Evolutionary conservation across 352 stramenopile species (phyloP).

Genomic region (Globisporangium ultimum): DNA sequence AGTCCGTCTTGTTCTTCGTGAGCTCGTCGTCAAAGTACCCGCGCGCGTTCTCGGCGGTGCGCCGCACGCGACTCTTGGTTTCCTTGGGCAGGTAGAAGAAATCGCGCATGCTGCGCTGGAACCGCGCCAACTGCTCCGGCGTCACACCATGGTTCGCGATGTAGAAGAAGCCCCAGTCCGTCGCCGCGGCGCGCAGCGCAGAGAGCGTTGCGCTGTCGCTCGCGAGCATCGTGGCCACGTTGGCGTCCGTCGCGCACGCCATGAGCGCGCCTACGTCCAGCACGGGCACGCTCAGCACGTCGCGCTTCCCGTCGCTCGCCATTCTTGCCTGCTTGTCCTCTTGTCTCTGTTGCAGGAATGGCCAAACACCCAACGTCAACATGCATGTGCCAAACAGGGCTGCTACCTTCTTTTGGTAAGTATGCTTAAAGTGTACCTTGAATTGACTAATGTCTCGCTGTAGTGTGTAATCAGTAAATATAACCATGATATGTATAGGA

Average conservation of each 20-base stretch:
- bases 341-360: too few relatives aligned
- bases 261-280: conserved; percentile 54
- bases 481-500: too few relatives aligned
- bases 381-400: too few relatives aligned
- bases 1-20: conserved; percentile 92
- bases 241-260: conserved; percentile 23
- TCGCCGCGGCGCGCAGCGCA: conserved; percentile 47
- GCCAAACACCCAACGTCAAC: too few relatives aligned
- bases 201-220: conserved; percentile 29
- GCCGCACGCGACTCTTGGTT: conserved; percentile 54
- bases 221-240: conserved; percentile 29
- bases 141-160: conserved; percentile 80
- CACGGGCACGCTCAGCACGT: conserved; percentile 26
- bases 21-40: conserved; percentile 94
- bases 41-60: conserved; percentile 77
- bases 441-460: too few relatives aligned
- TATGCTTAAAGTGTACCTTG: too few relatives aligned
- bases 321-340: too few relatives aligned
- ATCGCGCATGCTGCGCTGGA: conserved; percentile 54
- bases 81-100: conserved; percentile 85
- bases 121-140: conserved; percentile 50
- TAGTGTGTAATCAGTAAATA: too few relatives aligned
- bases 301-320: background rate
- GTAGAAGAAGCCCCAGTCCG: conserved; percentile 93
- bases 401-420: too few relatives aligned